Evolutionary conservation across 495 filamentous ascomycete genomes (phyloP).

Genomic region (Tuber umbilicatum): DNA sequence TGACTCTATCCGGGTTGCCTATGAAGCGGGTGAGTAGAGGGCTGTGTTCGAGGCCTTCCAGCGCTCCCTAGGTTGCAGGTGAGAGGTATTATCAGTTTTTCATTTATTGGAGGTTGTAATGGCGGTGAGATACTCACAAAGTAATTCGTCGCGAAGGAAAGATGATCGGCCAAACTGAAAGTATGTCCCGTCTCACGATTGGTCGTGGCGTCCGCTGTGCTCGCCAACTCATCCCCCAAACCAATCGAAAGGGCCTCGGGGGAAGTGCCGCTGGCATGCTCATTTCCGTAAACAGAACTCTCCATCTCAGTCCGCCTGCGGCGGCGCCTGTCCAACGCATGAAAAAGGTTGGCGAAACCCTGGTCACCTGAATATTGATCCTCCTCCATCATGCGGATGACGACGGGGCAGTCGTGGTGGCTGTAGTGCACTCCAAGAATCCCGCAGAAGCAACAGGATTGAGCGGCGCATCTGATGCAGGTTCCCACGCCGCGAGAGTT

Average conservation of each 20-base stretch:
- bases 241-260: not conserved
- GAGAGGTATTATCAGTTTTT: not conserved
- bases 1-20: not conserved
- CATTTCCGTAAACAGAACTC: not conserved
- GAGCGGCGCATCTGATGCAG: not conserved
- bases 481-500: not conserved
- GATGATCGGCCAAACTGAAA: not conserved
- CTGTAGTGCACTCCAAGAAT: not conserved
- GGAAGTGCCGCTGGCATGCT: not conserved
- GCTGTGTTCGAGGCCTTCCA: not conserved
- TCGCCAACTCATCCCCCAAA: not conserved
- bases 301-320: not conserved
- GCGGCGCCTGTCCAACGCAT: not conserved
- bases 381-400: slow-evolving; percentile 1
- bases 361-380: not conserved
- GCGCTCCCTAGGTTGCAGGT: not conserved
- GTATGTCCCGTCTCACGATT: not conserved
- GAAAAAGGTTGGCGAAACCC: not conserved
- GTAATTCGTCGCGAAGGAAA: not conserved
- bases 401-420: not conserved
- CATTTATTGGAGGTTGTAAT: not conserved
- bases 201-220: not conserved
- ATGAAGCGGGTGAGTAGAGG: not conserved
- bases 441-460: not conserved
- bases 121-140: not conserved